These are phyloP conservation scores for Monilinia polystroma DNA, from an alignment of 2,329 filamentous ascomycete species.

Conservation along the genomic window DNA sequence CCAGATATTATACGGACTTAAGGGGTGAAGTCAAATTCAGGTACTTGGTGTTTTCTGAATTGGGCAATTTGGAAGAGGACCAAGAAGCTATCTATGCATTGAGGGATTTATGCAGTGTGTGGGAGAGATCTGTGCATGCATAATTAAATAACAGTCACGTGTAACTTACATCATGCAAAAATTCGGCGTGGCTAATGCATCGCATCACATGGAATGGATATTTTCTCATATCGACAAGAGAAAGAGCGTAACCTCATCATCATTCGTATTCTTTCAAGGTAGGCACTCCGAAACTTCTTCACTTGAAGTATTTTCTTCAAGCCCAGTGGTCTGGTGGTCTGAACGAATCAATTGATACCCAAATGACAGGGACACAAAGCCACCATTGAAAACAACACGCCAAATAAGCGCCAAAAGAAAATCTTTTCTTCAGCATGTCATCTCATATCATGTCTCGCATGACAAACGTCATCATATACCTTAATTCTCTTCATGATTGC, in stretches of 20 bases:
- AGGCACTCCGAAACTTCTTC: neutral
- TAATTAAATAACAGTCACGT: neutral
- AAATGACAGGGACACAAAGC: neutral
- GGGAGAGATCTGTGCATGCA: neutral
- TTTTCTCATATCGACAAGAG: too few species aligned
- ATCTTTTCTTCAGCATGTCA: neutral
- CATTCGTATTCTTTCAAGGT: too few species aligned
- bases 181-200: neutral
- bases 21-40: neutral
- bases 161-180: neutral
- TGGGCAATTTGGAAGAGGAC: too few species aligned
- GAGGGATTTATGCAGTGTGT: neutral
- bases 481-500: neutral
- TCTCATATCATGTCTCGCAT: neutral
- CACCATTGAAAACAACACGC: neutral
- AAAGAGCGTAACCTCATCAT: neutral
- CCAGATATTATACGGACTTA: neutral
- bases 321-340: neutral
- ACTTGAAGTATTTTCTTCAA: neutral
- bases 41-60: neutral
- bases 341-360: neutral
- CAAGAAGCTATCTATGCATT: neutral
- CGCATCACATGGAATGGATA: too few species aligned
- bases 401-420: neutral
- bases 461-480: neutral